Evolutionary conservation across 179 eudicot species (phyloP).

Genomic region (Carnegiea gigantea): DNA sequence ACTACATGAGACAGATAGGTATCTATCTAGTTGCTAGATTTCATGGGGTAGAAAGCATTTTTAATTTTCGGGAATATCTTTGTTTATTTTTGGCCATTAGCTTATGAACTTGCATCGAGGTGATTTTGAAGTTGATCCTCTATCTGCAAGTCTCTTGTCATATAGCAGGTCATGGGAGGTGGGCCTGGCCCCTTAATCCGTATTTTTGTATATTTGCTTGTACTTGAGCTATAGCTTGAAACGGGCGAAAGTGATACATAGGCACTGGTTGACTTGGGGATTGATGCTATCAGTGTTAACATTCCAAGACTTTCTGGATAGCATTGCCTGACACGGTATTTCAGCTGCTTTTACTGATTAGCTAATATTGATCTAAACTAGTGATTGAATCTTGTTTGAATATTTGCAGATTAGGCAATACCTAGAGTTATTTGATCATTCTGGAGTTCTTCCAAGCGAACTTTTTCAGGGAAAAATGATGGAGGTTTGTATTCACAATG

Average conservation of each 20-base stretch:
- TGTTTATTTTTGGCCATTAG: background rate
- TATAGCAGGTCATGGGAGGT: background rate
- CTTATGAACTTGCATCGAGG: background rate
- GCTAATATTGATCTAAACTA: background rate
- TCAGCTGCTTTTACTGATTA: conserved; percentile 2
- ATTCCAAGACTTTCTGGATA: background rate
- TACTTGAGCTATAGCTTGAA: background rate
- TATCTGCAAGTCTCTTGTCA: background rate
- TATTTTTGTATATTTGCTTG: background rate
- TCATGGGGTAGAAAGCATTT: background rate
- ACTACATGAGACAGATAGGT: too few relatives aligned
- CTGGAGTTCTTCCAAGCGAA: conserved; percentile 76
- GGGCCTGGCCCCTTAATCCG: background rate
- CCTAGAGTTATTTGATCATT: conserved; percentile 51
- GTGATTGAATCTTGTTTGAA: background rate
- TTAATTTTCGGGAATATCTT: background rate
- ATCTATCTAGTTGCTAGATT: background rate
- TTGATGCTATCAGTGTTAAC: background rate
- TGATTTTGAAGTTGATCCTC: background rate
- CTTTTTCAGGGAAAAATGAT: conserved; percentile 63
- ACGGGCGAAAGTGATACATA: background rate
- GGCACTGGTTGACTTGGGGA: background rate
- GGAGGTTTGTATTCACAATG: conserved; percentile 52
- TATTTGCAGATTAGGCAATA: conserved; percentile 74
- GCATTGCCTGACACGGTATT: conserved; percentile 6